Conservation (phyloP, 192 early-diverging fungal genomes). For the Paraglomus brasilianum region DNA sequence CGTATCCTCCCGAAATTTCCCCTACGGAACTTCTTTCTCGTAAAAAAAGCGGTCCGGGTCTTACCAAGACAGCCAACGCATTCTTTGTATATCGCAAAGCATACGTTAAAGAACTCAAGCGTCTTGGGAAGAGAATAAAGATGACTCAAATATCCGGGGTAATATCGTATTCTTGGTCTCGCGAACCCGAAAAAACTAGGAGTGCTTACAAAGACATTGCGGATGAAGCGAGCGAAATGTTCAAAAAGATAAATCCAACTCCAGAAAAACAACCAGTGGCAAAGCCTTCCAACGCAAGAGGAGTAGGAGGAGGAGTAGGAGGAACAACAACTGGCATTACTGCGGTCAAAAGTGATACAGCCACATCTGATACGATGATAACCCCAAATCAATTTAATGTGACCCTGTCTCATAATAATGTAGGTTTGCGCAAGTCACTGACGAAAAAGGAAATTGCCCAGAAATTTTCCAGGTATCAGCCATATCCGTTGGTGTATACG, state of each 20-base stretch:
- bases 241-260: neutral
- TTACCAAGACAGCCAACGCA: conserved; percentile 7
- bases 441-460: too few relatives aligned
- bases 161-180: conserved; percentile 10
- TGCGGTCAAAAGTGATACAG: too few relatives aligned
- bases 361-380: too few relatives aligned
- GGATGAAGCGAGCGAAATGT: conserved; percentile 9
- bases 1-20: conserved; percentile 7
- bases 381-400: too few relatives aligned
- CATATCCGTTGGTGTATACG: too few relatives aligned
- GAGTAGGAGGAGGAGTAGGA: too few relatives aligned
- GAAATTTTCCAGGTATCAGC: too few relatives aligned
- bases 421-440: too few relatives aligned
- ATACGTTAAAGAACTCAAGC: conserved; percentile 26
- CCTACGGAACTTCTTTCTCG: conserved; percentile 3
- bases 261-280: too few relatives aligned
- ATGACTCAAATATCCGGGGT: conserved; percentile 24
- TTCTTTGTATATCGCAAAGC: conserved; percentile 27
- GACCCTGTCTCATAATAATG: too few relatives aligned
- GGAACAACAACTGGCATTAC: too few relatives aligned
- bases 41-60: conserved; percentile 6
- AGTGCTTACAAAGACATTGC: conserved; percentile 12
- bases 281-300: too few relatives aligned
- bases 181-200: conserved; percentile 6
- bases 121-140: conserved; percentile 4